Conservation (phyloP, 164 flowering plant species). For the Vitis rupestris region DNA sequence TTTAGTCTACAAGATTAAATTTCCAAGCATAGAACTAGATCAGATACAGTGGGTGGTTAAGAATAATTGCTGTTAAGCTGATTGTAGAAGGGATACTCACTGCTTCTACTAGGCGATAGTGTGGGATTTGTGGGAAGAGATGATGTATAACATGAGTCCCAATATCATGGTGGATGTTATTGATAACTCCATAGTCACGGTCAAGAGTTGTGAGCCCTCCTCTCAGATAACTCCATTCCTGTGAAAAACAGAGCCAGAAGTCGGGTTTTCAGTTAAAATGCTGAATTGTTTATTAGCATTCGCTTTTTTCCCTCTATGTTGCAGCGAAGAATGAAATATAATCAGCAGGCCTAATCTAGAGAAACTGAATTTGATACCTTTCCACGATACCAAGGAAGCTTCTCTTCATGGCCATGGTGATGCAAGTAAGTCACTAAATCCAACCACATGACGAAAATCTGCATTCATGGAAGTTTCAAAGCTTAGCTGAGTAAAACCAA, state of each 20-base stretch:
- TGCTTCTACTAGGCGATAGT: conserved; percentile 63
- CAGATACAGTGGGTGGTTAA: too few species aligned
- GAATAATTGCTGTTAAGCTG: neutral
- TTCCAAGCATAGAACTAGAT: neutral
- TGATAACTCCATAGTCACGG: conserved; percentile 63
- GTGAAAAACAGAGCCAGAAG: neutral
- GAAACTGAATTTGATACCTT: conserved; percentile 35
- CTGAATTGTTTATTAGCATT: too few species aligned
- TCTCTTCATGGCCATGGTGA: conserved; percentile 73
- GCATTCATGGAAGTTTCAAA: neutral
- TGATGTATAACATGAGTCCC: conserved; percentile 78
- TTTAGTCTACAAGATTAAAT: conserved; percentile 36
- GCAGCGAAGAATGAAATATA: too few species aligned
- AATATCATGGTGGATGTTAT: conserved; percentile 70
- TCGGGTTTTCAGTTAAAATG: too few species aligned
- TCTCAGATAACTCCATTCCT: conserved; percentile 75
- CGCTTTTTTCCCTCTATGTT: too few species aligned
- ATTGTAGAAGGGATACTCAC: conserved; percentile 33
- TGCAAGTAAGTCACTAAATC: conserved; percentile 75
- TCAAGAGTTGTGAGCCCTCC: conserved; percentile 73
- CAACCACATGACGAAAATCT: conserved; percentile 69
- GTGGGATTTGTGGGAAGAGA: conserved; percentile 71
- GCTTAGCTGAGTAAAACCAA: neutral
- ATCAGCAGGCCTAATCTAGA: too few species aligned
- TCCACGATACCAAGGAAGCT: conserved; percentile 79